Conservation (phyloP, 345 rosid species). For the Eucalyptus cloeziana region DNA sequence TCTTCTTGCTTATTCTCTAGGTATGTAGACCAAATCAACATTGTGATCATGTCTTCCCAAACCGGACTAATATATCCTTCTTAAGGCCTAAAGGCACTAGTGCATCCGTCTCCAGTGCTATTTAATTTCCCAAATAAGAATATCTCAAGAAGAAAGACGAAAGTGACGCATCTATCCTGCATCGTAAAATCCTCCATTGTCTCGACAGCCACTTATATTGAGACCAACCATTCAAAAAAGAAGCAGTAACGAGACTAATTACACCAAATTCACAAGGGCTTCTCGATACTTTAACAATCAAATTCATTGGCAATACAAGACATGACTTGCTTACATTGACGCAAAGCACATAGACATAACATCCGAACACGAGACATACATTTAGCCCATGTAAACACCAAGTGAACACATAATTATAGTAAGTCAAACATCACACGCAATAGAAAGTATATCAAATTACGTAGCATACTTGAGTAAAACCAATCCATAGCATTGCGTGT, state of each 20-base stretch:
- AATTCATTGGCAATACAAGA: not conserved
- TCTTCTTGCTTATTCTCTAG: no score
- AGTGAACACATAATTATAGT: no score
- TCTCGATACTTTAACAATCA: not conserved
- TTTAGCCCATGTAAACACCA: not conserved
- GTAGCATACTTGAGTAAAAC: no score
- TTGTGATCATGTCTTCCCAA: fast-evolving
- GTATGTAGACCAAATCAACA: no score
- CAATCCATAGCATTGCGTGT: not conserved
- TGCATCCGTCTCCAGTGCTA: no score
- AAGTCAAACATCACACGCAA: no score
- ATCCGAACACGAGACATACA: not conserved
- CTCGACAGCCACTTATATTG: not conserved
- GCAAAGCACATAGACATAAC: not conserved
- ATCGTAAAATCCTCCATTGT: not conserved
- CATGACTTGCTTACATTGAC: not conserved
- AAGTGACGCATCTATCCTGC: no score
- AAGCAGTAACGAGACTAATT: not conserved
- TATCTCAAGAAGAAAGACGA: no score
- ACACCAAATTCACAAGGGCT: not conserved
- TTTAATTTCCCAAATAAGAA: no score
- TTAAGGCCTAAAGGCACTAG: no score
- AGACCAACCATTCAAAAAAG: not conserved
- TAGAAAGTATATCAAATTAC: no score
- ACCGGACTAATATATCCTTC: no score